Percentiles rank a stretch among this genome's conserved stretches.
Evolutionary conservation across 768 basidiomycete genomes (phyloP).

Genomic region (Tephrocybe sp.): DNA sequence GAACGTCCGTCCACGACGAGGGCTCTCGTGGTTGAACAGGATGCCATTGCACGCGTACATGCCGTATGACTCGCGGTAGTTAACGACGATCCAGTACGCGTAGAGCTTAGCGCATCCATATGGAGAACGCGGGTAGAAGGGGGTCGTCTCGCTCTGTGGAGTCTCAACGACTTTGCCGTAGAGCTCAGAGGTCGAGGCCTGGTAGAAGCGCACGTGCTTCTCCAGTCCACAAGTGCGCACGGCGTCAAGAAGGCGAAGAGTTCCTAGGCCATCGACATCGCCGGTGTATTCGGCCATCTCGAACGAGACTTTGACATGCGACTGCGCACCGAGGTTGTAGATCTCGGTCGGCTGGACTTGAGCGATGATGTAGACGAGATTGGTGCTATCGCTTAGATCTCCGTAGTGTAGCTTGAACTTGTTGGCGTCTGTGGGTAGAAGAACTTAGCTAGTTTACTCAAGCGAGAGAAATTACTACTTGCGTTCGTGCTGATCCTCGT

Average conservation of each 20-base stretch:
- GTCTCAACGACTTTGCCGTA: constrained; percentile 97
- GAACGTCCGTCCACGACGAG: constrained; percentile 90
- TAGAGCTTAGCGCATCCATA: constrained; percentile 97
- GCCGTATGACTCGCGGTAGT: constrained; percentile 93
- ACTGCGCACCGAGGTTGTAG: constrained; percentile 97
- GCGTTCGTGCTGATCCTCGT: constrained; percentile 92
- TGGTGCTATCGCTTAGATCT: constrained; percentile 94
- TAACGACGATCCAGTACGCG: constrained; percentile 87
- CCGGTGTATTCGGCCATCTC: constrained; percentile 99
- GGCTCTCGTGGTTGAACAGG: constrained; percentile 97
- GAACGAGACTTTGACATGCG: constrained; percentile 98
- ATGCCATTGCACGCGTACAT: constrained; percentile 98
- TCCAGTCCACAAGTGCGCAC: constrained; percentile 94
- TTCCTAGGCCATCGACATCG: constrained; percentile 94
- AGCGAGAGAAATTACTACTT: constrained; percentile 25
- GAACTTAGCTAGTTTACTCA: constrained; percentile 2
- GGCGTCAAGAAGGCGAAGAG: constrained; percentile 92
- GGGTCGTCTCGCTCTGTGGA: constrained; percentile 93
- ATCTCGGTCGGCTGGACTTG: constrained; percentile 94
- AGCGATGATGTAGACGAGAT: constrained; percentile 94
- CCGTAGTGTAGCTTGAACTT: constrained; percentile 88
- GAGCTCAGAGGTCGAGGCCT: constrained; percentile 95
- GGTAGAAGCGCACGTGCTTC: constrained; percentile 93
- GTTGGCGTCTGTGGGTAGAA: constrained; percentile 48
- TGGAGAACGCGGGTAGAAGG: constrained; percentile 97